phyloP scores from a whole-genome alignment of 495 filamentous ascomycete species.

The Xylaria intraflava region DNA sequence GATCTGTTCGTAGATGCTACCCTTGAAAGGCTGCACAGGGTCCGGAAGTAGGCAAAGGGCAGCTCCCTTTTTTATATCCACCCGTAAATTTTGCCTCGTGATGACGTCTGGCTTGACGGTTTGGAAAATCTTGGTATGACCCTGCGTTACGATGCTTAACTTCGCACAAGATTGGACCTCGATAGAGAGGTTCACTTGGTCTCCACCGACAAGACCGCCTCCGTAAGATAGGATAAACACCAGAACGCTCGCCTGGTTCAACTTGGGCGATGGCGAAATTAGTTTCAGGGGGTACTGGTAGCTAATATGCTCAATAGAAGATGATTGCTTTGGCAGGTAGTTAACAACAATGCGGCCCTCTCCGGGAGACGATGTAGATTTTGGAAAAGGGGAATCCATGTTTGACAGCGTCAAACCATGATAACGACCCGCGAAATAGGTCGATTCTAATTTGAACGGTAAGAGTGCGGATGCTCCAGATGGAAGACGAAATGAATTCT shows the following conservation, averaged over 20 bases:
- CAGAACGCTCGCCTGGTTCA: conserved; percentile 55
- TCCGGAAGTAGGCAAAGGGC: conserved; percentile 90
- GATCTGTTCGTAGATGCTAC: conserved; percentile 71
- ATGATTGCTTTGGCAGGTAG: conserved; percentile 62
- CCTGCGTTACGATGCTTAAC: conserved; percentile 84
- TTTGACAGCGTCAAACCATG: not conserved
- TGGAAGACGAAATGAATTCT: not conserved
- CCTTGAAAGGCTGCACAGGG: conserved; percentile 80
- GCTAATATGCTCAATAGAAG: conserved; percentile 64
- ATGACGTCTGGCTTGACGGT: conserved; percentile 49
- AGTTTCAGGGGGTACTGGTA: conserved; percentile 96
- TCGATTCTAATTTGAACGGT: too few species aligned
- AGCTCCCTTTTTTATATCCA: conserved; percentile 53
- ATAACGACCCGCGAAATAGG: too few species aligned
- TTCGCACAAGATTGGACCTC: conserved; percentile 56
- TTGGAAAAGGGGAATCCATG: conserved; percentile 58
- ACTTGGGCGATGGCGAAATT: conserved; percentile 55
- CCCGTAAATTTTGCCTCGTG: conserved; percentile 62
- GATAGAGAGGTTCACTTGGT: conserved; percentile 67
- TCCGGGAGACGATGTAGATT: conserved; percentile 64
- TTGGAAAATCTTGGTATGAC: conserved; percentile 93
- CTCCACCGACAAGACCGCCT: conserved; percentile 82
- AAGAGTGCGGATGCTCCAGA: too few species aligned
- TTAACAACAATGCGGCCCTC: conserved; percentile 69
- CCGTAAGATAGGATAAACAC: conserved; percentile 90